Evolutionary conservation across 805 yeast species (phyloP).

Genomic region (Ogataea allantospora): DNA sequence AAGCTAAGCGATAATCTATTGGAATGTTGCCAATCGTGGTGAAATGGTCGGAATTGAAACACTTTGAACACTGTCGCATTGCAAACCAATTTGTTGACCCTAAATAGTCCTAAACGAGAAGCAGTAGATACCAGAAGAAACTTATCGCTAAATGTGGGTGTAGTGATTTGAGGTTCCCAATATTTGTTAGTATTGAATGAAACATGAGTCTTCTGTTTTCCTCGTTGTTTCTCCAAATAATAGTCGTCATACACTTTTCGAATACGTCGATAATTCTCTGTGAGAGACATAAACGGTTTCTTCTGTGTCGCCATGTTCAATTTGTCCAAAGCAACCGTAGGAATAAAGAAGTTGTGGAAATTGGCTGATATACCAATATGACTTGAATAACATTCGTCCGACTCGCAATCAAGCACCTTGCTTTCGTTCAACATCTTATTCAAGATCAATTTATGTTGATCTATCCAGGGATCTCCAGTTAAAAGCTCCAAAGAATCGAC

Average conservation of each 20-base stretch:
- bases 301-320: slow-evolving; percentile 9
- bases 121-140: slow-evolving; percentile 46
- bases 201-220: slow-evolving; percentile 16
- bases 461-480: slow-evolving; percentile 43
- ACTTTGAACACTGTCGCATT: slow-evolving; percentile 44
- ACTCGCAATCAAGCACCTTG: slow-evolving; percentile 35
- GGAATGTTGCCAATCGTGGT: slow-evolving; percentile 34
- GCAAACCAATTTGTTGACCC: slow-evolving; percentile 45
- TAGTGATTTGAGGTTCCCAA: slow-evolving; percentile 27
- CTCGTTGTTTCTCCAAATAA: slow-evolving; percentile 25
- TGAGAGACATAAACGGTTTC: slow-evolving; percentile 21
- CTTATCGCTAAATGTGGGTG: slow-evolving; percentile 27
- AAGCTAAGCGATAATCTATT: slow-evolving; percentile 31
- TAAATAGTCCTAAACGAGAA: slow-evolving; percentile 42
- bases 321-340: slow-evolving; percentile 24
- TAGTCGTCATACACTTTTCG: slow-evolving; percentile 31
- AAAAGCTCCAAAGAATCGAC: slow-evolving; percentile 48
- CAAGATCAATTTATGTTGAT: slow-evolving; percentile 31
- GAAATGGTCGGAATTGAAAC: slow-evolving; percentile 36
- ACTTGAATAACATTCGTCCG: slow-evolving; percentile 41
- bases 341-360: slow-evolving; percentile 30
- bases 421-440: slow-evolving; percentile 41
- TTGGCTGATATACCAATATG: slow-evolving; percentile 39
- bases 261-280: slow-evolving; percentile 30
- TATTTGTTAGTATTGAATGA: slow-evolving; percentile 30